Conservation (phyloP, 2,329 filamentous ascomycete genomes). For the Botrytis tulipae region DNA sequence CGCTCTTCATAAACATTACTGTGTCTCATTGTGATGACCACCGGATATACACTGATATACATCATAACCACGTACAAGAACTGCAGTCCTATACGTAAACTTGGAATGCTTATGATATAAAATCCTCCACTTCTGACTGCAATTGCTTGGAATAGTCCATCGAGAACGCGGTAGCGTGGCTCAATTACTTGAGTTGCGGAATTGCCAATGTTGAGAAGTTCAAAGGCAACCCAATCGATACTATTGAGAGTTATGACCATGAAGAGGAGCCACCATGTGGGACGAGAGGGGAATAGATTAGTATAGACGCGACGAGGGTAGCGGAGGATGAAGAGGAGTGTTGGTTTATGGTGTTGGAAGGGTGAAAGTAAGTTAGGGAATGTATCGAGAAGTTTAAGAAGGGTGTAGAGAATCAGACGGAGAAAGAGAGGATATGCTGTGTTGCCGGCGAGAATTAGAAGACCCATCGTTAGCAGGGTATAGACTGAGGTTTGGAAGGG, state of each 20-base stretch:
- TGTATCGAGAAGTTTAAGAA: constrained; percentile 44
- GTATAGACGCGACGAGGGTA: constrained; percentile 60
- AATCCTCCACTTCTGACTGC: constrained; percentile 66
- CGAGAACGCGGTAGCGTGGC: constrained; percentile 54
- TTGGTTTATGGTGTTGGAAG: constrained; percentile 44
- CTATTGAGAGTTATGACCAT: constrained; percentile 60
- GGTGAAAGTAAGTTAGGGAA: constrained; percentile 40
- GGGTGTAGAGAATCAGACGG: constrained; percentile 56
- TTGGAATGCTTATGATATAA: constrained; percentile 40
- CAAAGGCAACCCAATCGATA: constrained; percentile 64
- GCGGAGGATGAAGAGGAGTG: constrained; percentile 53
- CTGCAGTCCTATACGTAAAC: constrained; percentile 13
- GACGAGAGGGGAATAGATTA: constrained; percentile 60
- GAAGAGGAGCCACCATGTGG: constrained; percentile 65
- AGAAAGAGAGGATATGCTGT: constrained; percentile 52
- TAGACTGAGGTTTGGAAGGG: constrained; percentile 44
- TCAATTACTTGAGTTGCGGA: constrained; percentile 52
- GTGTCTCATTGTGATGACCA: constrained; percentile 63
- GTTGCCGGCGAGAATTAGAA: constrained; percentile 62
- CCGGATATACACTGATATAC: constrained; percentile 64
- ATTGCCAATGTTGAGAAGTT: constrained; percentile 64
- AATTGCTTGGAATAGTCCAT: constrained; percentile 64
- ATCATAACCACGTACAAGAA: constrained; percentile 63
- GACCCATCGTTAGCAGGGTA: constrained; percentile 48
- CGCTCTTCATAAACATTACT: constrained; percentile 72